These are phyloP conservation scores for Pisolithus orientalis DNA, from an alignment of 768 basidiomycete genomes.

Conservation along the genomic window DNA sequence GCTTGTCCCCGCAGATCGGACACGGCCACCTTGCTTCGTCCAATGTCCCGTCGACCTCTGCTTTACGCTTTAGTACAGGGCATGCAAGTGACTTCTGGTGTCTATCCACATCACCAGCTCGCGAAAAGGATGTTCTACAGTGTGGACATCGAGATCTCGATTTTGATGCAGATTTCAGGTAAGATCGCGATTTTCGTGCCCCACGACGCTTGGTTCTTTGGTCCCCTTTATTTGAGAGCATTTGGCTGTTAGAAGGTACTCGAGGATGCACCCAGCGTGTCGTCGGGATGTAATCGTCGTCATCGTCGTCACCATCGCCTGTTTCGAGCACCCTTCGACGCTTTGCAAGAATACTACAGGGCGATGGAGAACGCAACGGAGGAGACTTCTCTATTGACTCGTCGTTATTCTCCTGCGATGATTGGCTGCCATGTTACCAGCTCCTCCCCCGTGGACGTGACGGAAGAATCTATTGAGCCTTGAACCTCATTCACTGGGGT, in stretches of 20 bases:
- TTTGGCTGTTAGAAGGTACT: not conserved
- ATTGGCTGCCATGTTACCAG: not conserved
- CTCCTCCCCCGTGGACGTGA: not conserved
- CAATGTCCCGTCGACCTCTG: not conserved
- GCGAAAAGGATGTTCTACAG: not conserved
- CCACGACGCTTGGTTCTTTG: not conserved
- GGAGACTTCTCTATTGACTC: too few species aligned
- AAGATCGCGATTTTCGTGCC: not conserved
- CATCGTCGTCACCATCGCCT: not conserved
- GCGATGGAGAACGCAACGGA: too few species aligned
- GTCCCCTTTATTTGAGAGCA: not conserved
- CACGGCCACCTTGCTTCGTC: not conserved
- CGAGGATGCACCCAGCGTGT: not conserved
- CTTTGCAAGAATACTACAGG: too few species aligned
- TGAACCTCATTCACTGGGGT: not conserved
- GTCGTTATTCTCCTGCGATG: too few species aligned
- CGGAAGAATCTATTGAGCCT: not conserved
- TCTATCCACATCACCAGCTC: not conserved
- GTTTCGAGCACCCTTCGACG: not conserved
- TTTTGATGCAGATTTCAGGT: not conserved
- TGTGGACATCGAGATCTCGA: not conserved
- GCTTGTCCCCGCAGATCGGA: not conserved
- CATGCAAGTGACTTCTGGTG: slow-evolving; percentile 1
- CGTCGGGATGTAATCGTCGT: not conserved
- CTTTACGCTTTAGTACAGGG: not conserved